Evolutionary conservation across 768 basidiomycete genomes (phyloP), one percentile per base, ranked within the genome.

Genomic region (Pulveroboletus sp.): DNA sequence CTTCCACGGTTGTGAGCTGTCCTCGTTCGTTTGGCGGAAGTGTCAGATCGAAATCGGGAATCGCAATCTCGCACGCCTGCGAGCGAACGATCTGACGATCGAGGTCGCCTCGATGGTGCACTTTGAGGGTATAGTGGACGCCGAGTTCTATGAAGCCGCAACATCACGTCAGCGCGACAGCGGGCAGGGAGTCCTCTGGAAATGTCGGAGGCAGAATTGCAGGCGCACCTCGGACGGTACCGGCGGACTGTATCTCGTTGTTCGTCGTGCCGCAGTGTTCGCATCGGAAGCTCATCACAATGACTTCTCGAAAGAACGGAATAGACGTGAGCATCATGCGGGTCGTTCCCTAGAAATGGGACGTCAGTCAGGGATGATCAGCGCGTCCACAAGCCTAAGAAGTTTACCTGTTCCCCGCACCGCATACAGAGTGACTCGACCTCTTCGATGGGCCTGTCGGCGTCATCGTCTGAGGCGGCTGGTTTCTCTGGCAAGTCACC

Each of bases 1-100:
- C 95, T 67, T 99, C 96, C 41, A 97, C 80, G 2, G 93, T 99
- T n/a, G 95, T 97, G 12, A 99, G 80, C 63, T 96, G 93, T 10
- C 95, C 95, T 14, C 90, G 82, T 10, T 83, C 81, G 1, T 62
- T 62, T 6, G 89, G 75, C 0, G 96, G 96, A 26, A 99, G 88
- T 2, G 92, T 95, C 53, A 99, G 77, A 57, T 93, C 83, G 58
- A 87, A 81, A 65, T 98, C 93, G 17, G 92, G 90, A 49, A 99
- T 85, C 38, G 73, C 63, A 59, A 98, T 78, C 49, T 89, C 85
- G 69, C 89, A 89, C 9, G 82, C 79, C 8, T 83, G 74, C 2
- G 93, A 93, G 56, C 94, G 90, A 60, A 99, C 89, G 58, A 99
- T 76, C 68, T 98, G 95, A 1, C 96, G 86, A 67, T 97, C 77